Base-by-base conservation (phyloP, 768 basidiomycete genomes). In the Pleurotus djamor region DNA sequence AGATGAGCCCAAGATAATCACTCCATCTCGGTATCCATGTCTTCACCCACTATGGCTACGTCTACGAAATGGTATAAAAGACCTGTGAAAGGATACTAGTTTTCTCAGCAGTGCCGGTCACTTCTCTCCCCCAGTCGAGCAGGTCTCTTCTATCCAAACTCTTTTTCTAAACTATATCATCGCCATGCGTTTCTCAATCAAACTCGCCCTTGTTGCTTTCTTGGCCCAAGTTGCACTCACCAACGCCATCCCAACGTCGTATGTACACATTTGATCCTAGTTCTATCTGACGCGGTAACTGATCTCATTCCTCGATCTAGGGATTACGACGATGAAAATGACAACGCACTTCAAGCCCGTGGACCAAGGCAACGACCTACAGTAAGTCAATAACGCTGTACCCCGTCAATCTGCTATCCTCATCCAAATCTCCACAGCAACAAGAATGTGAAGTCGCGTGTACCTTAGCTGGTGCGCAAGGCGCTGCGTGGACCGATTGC, bases 361-460 rank as follows among this genome's bases (percentile, higher is more conserved):
- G 54, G 16, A 8, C 54, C 38, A 9, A 55, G n/a, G 5, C 28
- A 55, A 17, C 54, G 54, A 14, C 54, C 38, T 6, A 55, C 54
- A 17, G 54, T 55, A 10, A 17, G 38, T 21, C 21, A 28, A 21
- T 6, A 55, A 13, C 10, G 9, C 28, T 41, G 38, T 14, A 5
- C n/a, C 7, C 5, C 44, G n/a, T 16, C 10, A 10, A 10, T 12
- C 28, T 43, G 12, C 3, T 37, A 6, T 13, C 10, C 36, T 55
- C 10, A 50, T 32, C 7, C 34, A 33, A 32, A 10, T 35, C 32
- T 5, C 28, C 21, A n/a, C n/a, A 55, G 54, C 54, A 55, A 55
- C 54, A 55, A 55, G 54, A 56, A 45, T 56, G 54, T 28, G 54
- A 56, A 32, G 54, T 56, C 41, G 54, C 41, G 12, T 56, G 54